A percentile compares a stretch with the other conserved stretches of the same genome.
phyloP scores from a whole-genome alignment of 1,284 basidiomycete genomes.

The Ceratobasidium sp. region DNA sequence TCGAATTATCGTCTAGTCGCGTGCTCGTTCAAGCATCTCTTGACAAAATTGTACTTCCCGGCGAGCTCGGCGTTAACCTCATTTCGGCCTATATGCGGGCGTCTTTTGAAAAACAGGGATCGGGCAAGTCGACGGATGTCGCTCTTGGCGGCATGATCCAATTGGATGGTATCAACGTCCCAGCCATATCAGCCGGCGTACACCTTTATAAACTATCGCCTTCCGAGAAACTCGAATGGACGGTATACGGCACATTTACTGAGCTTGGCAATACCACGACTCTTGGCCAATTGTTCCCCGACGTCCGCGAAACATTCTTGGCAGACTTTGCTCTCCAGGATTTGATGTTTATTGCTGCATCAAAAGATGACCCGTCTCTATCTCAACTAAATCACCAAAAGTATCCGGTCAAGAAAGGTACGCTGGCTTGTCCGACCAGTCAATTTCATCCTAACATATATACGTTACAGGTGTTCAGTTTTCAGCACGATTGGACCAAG shows the following conservation, averaged over 20 bases:
- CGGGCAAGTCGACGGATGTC: background rate
- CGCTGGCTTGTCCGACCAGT: background rate
- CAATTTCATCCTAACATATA: background rate
- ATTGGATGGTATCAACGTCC: background rate
- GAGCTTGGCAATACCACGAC: background rate
- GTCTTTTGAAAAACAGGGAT: background rate
- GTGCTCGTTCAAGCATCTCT: background rate
- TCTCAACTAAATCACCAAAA: background rate
- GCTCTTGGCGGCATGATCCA: background rate
- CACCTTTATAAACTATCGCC: background rate
- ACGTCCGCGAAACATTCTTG: background rate
- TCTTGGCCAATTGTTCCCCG: background rate
- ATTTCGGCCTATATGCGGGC: background rate
- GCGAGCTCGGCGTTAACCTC: background rate
- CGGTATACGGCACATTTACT: background rate
- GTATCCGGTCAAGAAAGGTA: background rate
- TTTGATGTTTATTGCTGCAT: background rate
- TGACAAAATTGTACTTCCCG: background rate
- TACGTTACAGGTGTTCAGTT: background rate
- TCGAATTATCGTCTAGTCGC: background rate
- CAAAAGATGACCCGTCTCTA: constrained; percentile 1
- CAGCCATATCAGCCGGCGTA: background rate
- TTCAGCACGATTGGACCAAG: background rate
- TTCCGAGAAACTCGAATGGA: background rate
- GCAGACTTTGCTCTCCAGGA: background rate